Percentiles rank a stretch among this genome's conserved stretches.
Conservation (phyloP, 2,329 filamentous ascomycete genomes). For the Hypoxylon sp. region DNA sequence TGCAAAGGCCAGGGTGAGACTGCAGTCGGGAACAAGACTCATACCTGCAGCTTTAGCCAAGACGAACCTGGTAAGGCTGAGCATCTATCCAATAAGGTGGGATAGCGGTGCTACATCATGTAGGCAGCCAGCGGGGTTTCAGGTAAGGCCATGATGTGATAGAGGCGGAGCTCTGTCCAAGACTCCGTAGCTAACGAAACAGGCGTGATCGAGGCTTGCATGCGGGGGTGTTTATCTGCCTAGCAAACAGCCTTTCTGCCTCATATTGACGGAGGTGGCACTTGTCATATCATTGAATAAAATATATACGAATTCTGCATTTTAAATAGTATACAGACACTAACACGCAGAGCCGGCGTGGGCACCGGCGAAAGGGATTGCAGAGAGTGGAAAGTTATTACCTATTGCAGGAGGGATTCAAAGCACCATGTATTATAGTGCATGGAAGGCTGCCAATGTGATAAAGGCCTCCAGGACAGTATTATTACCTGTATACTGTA, state of each 20-base stretch:
- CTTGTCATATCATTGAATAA: not conserved
- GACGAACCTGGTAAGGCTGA: slow-evolving; percentile 21
- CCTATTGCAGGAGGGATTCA: not conserved
- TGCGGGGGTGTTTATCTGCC: slow-evolving; percentile 5
- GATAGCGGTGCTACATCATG: slow-evolving; percentile 4
- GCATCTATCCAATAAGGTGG: slow-evolving; percentile 8
- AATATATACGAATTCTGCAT: not conserved
- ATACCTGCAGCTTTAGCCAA: slow-evolving; percentile 6
- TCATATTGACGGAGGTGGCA: slow-evolving; percentile 8
- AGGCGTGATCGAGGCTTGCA: slow-evolving; percentile 5
- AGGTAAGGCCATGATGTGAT: slow-evolving; percentile 7
- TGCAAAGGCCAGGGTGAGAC: not conserved
- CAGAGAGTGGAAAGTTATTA: not conserved
- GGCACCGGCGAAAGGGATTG: not conserved
- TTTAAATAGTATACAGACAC: not conserved
- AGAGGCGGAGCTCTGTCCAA: slow-evolving; percentile 9
- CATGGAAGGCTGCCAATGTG: not conserved
- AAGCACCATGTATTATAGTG: too few relatives aligned
- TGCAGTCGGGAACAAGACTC: not conserved
- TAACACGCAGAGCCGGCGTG: too few relatives aligned
- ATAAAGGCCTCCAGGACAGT: slow-evolving; percentile 11
- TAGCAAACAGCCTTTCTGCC: slow-evolving; percentile 10
- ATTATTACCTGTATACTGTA: not conserved
- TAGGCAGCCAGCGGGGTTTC: slow-evolving; percentile 29
- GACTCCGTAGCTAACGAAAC: slow-evolving; percentile 3